These are phyloP conservation scores for Oldenlandia corymbosa DNA, from an alignment of 257 asterid genomes.

Conservation along the genomic window DNA sequence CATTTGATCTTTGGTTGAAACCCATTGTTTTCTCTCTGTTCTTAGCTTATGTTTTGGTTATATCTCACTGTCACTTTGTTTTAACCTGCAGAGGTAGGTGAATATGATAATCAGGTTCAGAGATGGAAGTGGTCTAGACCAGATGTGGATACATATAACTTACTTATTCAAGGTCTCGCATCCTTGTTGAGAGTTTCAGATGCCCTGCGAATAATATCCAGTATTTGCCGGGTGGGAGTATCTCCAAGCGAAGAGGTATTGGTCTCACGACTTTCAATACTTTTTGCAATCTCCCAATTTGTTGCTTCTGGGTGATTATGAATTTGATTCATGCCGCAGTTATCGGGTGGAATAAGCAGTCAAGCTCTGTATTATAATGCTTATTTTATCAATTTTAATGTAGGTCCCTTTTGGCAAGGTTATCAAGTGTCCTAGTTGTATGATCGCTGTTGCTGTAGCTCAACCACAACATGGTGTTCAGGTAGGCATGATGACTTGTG, in stretches of 20 bases:
- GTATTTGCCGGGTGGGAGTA: conserved; percentile 81
- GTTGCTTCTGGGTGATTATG: background rate
- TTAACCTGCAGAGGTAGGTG: conserved; percentile 36
- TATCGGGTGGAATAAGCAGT: background rate
- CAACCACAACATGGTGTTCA: conserved; percentile 97
- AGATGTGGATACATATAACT: conserved; percentile 54
- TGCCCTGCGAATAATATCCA: conserved; percentile 62
- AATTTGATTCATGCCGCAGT: background rate
- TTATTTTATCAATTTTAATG: conserved; percentile 9
- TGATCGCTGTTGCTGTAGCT: conserved; percentile 74
- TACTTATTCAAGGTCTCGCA: conserved; percentile 72
- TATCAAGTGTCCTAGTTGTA: conserved; percentile 84
- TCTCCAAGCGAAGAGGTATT: conserved; percentile 84
- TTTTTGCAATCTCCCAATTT: background rate
- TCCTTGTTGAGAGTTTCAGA: conserved; percentile 70
- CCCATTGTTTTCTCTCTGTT: conserved; percentile 3
- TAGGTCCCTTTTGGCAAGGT: conserved; percentile 96
- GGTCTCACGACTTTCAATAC: background rate
- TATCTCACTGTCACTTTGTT: background rate
- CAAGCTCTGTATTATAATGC: background rate
- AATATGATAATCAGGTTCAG: conserved; percentile 33
- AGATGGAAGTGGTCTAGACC: conserved; percentile 97
- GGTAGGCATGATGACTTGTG: conserved; percentile 39
- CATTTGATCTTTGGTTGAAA: too few relatives aligned
- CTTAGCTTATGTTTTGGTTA: background rate